phyloP scores from a whole-genome alignment of 2,329 filamentous ascomycete species.

The Fusarium anthophilum region DNA sequence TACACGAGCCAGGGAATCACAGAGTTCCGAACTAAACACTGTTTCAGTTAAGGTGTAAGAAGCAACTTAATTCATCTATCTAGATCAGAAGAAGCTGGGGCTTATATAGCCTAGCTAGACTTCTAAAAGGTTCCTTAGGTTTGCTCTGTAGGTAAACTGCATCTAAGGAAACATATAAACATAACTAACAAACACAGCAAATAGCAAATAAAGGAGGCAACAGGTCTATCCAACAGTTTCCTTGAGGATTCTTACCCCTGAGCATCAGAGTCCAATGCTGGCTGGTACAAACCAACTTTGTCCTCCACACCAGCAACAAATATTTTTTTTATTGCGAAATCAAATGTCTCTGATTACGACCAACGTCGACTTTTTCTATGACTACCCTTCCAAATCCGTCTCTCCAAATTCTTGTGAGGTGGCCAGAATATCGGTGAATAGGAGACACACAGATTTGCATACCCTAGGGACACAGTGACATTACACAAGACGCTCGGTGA shows the following conservation, averaged over 20 bases:
- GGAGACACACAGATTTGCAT: neutral
- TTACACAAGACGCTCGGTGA: neutral
- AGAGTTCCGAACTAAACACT: neutral
- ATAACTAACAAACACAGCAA: neutral
- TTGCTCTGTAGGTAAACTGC: neutral
- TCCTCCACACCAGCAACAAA: neutral
- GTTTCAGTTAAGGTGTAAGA: neutral
- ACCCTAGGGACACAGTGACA: neutral
- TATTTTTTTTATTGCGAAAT: neutral
- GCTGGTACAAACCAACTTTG: neutral
- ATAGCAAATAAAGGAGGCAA: neutral
- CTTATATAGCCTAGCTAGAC: neutral
- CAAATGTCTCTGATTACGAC: neutral
- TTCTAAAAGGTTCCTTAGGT: neutral
- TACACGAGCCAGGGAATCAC: neutral
- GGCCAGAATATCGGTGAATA: neutral
- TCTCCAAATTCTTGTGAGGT: neutral
- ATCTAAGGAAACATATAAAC: neutral
- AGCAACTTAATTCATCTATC: neutral
- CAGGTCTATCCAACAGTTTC: neutral
- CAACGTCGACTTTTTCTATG: neutral
- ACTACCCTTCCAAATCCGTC: neutral
- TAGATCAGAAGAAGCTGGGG: neutral
- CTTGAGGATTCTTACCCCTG: neutral
- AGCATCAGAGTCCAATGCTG: neutral